Base-by-base conservation (phyloP, 805 yeast species). In the Starmera caribaea region DNA sequence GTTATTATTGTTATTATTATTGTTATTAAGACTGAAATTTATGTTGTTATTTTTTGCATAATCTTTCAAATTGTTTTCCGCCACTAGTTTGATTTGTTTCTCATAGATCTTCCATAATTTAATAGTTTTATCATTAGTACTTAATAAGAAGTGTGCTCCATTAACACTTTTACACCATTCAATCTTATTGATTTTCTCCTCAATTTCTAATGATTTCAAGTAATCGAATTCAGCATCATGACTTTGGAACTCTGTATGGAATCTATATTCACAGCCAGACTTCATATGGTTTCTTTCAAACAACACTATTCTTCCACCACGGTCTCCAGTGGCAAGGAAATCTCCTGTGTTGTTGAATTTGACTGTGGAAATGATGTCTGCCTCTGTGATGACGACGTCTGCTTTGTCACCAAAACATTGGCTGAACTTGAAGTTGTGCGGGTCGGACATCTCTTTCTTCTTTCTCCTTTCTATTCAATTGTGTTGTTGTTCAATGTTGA, bases 391-490 rank as follows among this genome's bases (percentile, higher is more conserved):
- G 49, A 90, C 97, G 42, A 89, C 82, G 60, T 92, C 99, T 36
- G 96, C 96, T 62, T 94, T 92, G 62, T 92, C 98, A 47, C 99
- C 99, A 71, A 92, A 92, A 62, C 99, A 92, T 62, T 89, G 97
- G 51, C 95, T 83, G 61, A 89, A 89, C 62, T 86, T 87, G 47
- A 66, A 65, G 49, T 63, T 63, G 46, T 57, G 63, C 41, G 60
- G 54, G 44, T 56, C 59, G 37, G 26, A 21, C 26, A 21, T 17
- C 5, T 6, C 32, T 8, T 35, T 33, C 10, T 17, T 16, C 21
- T 21, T 17, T 9, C 16, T 11, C 15, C 11, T 33, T 33, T n/a
- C n/a, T n/a, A n/a, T n/a, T n/a, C n/a, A n/a, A n/a, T n/a, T n/a
- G n/a, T 21, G 26, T 21, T 21, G 26, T 21, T 21, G 26, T n/a